Percentiles rank a stretch among this genome's conserved stretches.
phyloP scores from a whole-genome alignment of 2,329 filamentous ascomycete genomes.

The Pyrenochaeta sp. region DNA sequence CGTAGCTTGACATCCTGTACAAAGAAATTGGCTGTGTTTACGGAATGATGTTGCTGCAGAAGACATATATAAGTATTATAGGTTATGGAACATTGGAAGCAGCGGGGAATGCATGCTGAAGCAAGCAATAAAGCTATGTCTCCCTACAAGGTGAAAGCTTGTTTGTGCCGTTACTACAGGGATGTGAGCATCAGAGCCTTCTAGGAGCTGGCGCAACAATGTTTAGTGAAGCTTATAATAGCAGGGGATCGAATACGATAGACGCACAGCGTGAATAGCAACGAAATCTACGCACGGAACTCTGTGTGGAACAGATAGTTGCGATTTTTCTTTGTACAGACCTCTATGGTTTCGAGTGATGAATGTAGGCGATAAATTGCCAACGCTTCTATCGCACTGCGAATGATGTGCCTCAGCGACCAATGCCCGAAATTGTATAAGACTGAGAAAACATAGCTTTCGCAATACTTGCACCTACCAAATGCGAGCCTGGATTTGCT shows the following conservation, averaged over 20 bases:
- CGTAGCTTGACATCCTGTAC: slow-evolving; percentile 25
- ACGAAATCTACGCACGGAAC: not conserved
- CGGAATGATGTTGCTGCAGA: slow-evolving; percentile 8
- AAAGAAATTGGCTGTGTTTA: slow-evolving; percentile 4
- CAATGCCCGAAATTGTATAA: not conserved
- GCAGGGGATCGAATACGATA: not conserved
- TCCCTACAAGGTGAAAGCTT: not conserved
- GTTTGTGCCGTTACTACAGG: not conserved
- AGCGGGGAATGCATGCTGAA: not conserved
- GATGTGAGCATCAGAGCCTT: not conserved
- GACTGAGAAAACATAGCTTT: not conserved
- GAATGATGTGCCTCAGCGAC: too few species aligned
- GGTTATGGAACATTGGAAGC: not conserved
- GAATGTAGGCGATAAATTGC: too few species aligned
- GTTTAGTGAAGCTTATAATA: not conserved
- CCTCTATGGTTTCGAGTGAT: too few species aligned
- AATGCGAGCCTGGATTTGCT: too few species aligned
- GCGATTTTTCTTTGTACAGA: not conserved
- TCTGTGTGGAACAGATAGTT: not conserved
- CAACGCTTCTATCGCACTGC: too few species aligned
- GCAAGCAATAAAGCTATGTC: not conserved
- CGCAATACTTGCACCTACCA: too few species aligned
- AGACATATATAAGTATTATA: slow-evolving; percentile 4
- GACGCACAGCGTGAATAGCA: not conserved
- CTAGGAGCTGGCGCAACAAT: not conserved